Evolutionary conservation across 129 eudicot genomes (phyloP), one percentile per base, ranked within the genome.

Genomic region (Artemisia annua): DNA sequence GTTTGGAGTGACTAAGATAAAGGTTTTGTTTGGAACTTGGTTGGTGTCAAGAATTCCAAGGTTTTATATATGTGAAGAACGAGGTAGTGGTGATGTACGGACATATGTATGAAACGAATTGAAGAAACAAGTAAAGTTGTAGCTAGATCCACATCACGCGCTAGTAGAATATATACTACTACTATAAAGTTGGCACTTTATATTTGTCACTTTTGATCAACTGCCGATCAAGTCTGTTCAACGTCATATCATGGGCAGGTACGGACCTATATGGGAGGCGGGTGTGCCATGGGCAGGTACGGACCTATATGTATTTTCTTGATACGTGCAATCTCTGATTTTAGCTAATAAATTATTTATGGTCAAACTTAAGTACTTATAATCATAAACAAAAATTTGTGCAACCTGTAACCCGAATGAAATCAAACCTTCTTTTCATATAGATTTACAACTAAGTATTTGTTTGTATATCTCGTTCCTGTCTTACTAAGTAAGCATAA

Each of bases 31-130:
- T 72, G 4, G 7, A n/a, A 17, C 52, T 32, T 53, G 18, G 72
- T 14, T 75, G 48, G 48, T 52, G 51, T 65, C 68, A 66, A 75
- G 74, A 67, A 75, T 60, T 69, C 65, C 76, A 15, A 77, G 46
- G 76, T 62, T 77, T n/a, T 20, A 20, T 69, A 48, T 50, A 20
- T 77, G 81, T 50, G 57, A 77, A 77, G 71, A 69, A 77, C 76
- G 20, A 77, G 61, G 75, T 50, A 1, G 70, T 28, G 22, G 13
- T 58, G 8, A 22, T 44, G 63, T 76, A 26, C 14, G 24, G 18
- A 32, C 8, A 18, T 30, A 76, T 58, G 52, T 14, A 46, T 46
- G 11, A 18, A 32, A 44, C 18, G 17, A 30, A 30, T 30, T 30
- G 35, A 15, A 11, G 13, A 22, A 43, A 71, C 44, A 14, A 71